Evolutionary conservation across 116 monocot species (phyloP), one percentile per base, ranked within the genome.

Genomic region (Phalaenopsis hybrid): DNA sequence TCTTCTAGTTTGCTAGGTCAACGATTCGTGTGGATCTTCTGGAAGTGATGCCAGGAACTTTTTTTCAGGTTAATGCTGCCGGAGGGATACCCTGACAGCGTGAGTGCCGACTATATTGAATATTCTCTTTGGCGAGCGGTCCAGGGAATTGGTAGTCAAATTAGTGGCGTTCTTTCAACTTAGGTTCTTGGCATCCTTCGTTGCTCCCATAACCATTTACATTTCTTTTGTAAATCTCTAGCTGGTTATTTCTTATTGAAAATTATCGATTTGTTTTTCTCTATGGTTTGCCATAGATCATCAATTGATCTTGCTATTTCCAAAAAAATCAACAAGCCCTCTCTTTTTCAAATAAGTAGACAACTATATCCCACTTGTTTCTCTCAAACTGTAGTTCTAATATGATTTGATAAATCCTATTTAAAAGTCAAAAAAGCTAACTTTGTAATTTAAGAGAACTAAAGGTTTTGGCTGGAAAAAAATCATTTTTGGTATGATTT

Each of bases 131-230:
- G 97, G 97, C 87, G 97, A 82, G 94, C 81, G 3, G 84, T 89
- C n/a, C 97, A 97, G 87, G 93, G 94, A 11, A 85, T 97, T 28
- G 97, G 94, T 41, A 94, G 94, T 85, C 97, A 94, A 83, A 86
- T 94, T 83, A 94, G 88, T 68, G 94, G 92, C 17, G 94, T 97
- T 18, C 91, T 97, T 74, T 92, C 97, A 74, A 97, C 94, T 9
- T 93, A 94, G 93, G 97, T 94, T 68, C 50, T 79, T 52, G 6
- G 33, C 44, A 68, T 46, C 31, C 31, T 31, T 61, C 18, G 34
- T 9, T 79, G 16, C 37, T 79, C 1, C 21, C 1, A 25, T 83
- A 7, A 52, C 15, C 6, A 23, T 59, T 45, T 37, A 15, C 31
- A 3, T 77, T 37, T 67, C 44, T 2, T 41, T 78, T 7, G 68